Base-by-base conservation (phyloP, 768 basidiomycete species). In the Dioszegia hungarica region DNA sequence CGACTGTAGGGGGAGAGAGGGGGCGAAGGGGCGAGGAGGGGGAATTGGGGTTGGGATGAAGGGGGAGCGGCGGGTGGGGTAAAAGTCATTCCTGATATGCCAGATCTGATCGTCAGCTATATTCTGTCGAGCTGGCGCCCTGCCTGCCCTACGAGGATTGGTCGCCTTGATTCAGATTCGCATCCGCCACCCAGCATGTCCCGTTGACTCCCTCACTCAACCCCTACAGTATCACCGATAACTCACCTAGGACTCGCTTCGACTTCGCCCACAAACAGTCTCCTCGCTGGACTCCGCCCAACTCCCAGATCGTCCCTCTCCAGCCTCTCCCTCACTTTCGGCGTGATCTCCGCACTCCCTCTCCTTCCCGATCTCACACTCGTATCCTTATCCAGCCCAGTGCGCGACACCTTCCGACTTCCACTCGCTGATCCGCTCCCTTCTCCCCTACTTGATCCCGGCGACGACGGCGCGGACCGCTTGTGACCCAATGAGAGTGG, bases 221-320 rank as follows among this genome's bases (percentile, higher is more conserved):
- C 43, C 43, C 27, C 43, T 24, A 8, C 24, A 44, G 19, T 10
- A 5, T 36, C 25, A 33, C 22, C 53, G 20, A 54, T 56, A 27
- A 24, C n/a, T 11, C 38, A n/a, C n/a, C n/a, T n/a, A n/a, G n/a
- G n/a, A n/a, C n/a, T n/a, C n/a, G n/a, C n/a, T n/a, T n/a, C n/a
- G n/a, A n/a, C n/a, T n/a, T n/a, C n/a, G n/a, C n/a, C 41, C 1
- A 31, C 43, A 36, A 71, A 71, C 34, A 71, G 45, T 24, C 60
- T 58, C 40, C 69, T 67, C 8, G 69, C 69, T 9, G 69, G 69
- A 63, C 66, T 68, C 36, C 52, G 59, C 3, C 66, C 69, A 15
- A 59, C 37, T 3, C 69, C 69, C 24, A 71, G 45, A 25, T 67
- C 69, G 58, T 66, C 65, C 24, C 52, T 59, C 27, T 61, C 61